Evolutionary conservation across 2,329 filamentous ascomycete genomes (phyloP).

Genomic region (Passalora sequoiae): DNA sequence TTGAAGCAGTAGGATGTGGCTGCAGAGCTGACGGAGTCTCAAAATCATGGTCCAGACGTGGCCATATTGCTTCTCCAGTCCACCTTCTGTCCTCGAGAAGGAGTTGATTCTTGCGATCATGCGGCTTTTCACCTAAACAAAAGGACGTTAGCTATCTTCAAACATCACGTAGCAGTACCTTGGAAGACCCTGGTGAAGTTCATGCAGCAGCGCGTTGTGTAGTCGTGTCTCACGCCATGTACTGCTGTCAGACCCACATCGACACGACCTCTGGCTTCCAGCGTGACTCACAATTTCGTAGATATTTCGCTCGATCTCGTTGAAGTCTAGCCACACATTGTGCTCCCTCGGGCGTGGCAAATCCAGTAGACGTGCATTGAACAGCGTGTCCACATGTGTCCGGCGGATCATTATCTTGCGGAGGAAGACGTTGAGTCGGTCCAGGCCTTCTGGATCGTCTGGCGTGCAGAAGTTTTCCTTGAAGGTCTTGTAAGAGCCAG

Average conservation of each 20-base stretch:
- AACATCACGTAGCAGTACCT: too few species aligned
- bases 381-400: conserved; percentile 51
- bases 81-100: conserved; percentile 19
- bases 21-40: conserved; percentile 48
- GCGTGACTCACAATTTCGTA: conserved; percentile 56
- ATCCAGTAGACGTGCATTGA: conserved; percentile 50
- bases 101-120: conserved; percentile 42
- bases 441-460: conserved; percentile 28
- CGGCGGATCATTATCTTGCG: conserved; percentile 50
- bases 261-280: too few species aligned
- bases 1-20: conserved; percentile 47
- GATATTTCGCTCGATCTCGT: conserved; percentile 47
- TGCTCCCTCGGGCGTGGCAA: conserved; percentile 47
- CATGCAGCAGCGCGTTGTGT: too few species aligned
- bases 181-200: too few species aligned
- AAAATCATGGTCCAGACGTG: conserved; percentile 47
- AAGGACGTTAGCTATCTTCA: too few species aligned
- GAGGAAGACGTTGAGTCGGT: conserved; percentile 37
- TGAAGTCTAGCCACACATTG: conserved; percentile 46
- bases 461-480: conserved; percentile 40
- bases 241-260: too few species aligned
- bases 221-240: too few species aligned
- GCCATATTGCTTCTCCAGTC: conserved; percentile 34
- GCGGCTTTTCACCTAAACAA: conserved; percentile 33
- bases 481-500: conserved; percentile 40